Percentiles rank a stretch among this genome's conserved stretches.
These are phyloP conservation scores for Tetrahymena elliotti DNA, from an alignment of 73 alveolate genomes.

Conservation along the genomic window DNA sequence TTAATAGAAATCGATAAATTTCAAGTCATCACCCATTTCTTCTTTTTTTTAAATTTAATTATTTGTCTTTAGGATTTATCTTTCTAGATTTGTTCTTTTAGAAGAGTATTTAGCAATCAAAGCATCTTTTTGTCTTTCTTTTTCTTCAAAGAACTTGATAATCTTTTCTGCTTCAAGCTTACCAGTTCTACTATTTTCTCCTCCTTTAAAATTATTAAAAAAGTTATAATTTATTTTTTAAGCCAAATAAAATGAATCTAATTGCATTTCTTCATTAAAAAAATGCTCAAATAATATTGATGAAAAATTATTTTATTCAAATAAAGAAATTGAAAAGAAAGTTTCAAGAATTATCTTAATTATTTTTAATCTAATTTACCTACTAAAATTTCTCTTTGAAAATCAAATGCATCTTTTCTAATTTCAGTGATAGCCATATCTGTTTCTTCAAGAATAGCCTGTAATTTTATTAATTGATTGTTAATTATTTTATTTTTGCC, in stretches of 20 bases:
- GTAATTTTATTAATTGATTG: background rate
- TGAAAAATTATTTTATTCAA: no score
- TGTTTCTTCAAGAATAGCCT: constrained; percentile 84
- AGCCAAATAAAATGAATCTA: no score
- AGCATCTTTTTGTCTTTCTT: constrained; percentile 69
- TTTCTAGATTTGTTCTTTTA: constrained; percentile 63
- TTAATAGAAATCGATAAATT: constrained; percentile 90
- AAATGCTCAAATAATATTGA: no score
- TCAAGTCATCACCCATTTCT: constrained; percentile 91
- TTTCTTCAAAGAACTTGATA: constrained; percentile 78
- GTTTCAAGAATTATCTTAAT: no score
- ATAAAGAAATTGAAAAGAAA: background rate
- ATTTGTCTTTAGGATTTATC: constrained; percentile 68
- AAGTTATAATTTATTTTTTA: background rate
- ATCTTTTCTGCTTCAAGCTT: constrained; percentile 81
- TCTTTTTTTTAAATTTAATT: constrained; percentile 83
- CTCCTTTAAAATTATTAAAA: constrained; percentile 12
- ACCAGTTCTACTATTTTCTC: constrained; percentile 82
- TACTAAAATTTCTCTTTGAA: constrained; percentile 64
- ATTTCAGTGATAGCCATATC: constrained; percentile 80
- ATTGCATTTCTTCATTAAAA: background rate
- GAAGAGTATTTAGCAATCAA: constrained; percentile 64
- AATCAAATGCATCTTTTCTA: constrained; percentile 82
- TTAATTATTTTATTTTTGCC: background rate
- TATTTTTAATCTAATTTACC: background rate